A percentile compares a stretch with the other conserved stretches of the same genome.
Evolutionary conservation across 2,329 filamentous ascomycete genomes (phyloP).

Genomic region (Alternaria sp.): DNA sequence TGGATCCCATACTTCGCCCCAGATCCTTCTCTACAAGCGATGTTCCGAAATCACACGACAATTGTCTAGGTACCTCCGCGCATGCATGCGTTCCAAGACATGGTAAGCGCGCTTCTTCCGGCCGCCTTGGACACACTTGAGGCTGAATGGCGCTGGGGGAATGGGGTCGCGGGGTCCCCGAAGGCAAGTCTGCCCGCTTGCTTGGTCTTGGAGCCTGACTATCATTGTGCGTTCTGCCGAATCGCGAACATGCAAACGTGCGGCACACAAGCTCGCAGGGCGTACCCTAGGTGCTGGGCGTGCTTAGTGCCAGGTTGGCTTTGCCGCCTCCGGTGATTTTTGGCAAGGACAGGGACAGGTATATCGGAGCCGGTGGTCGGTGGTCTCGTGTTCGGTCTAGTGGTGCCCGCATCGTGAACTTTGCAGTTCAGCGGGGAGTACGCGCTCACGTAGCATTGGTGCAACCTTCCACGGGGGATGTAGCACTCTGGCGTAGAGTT

Average conservation of each 20-base stretch:
- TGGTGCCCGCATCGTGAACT: not conserved
- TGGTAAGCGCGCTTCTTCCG: conserved; percentile 27
- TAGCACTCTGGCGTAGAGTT: not conserved
- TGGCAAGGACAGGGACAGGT: conserved; percentile 1
- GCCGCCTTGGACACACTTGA: conserved; percentile 28
- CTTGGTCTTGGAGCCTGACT: conserved; percentile 6
- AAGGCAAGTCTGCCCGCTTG: conserved; percentile 10
- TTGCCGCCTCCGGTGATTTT: conserved; percentile 1
- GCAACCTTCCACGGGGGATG: not conserved
- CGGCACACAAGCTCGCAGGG: conserved; percentile 12
- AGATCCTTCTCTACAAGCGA: conserved; percentile 4
- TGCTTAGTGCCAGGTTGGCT: conserved; percentile 5
- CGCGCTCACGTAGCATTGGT: not conserved
- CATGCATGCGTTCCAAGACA: conserved; percentile 31
- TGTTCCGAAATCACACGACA: conserved; percentile 23
- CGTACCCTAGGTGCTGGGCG: conserved; percentile 22
- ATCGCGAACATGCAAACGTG: conserved; percentile 10
- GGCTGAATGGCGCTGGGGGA: conserved; percentile 14
- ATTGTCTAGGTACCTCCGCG: conserved; percentile 11
- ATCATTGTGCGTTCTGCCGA: not conserved
- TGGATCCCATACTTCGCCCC: not conserved
- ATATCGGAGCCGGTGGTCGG: not conserved
- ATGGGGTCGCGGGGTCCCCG: conserved; percentile 16
- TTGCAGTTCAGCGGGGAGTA: not conserved
- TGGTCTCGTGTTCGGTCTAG: conserved; percentile 8